Percentiles rank a stretch among this genome's conserved stretches.
Evolutionary conservation across 2,329 filamentous ascomycete species (phyloP).

Genomic region (Cladosporium velox): DNA sequence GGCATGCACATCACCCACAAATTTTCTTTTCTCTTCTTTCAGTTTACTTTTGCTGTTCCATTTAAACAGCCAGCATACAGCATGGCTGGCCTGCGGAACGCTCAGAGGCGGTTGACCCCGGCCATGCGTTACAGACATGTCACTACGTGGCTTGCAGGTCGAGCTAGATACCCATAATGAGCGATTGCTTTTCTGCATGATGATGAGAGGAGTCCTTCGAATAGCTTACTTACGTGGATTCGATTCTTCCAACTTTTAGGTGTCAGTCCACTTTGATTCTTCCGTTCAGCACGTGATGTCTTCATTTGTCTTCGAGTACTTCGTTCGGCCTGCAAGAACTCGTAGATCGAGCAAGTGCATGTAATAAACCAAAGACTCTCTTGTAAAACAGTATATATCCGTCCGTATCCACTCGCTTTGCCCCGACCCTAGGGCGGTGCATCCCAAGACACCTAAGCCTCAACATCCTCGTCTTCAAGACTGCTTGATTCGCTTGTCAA

Average conservation of each 20-base stretch:
- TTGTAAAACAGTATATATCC: not conserved
- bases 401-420: not conserved
- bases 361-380: not conserved
- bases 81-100: not conserved
- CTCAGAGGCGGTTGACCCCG: not conserved
- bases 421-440: not conserved
- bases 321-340: not conserved
- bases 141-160: not conserved
- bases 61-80: not conserved
- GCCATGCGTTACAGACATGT: not conserved
- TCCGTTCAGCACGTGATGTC: not conserved
- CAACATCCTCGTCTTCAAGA: not conserved
- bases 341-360: not conserved
- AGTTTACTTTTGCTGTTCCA: not conserved
- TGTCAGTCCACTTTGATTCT: not conserved
- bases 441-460: not conserved
- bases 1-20: not conserved
- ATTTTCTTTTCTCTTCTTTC: not conserved
- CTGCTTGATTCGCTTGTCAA: not conserved
- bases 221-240: not conserved
- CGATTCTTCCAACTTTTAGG: not conserved
- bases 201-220: not conserved
- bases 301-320: not conserved
- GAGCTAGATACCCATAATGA: constrained; percentile 12
- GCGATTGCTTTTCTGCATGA: not conserved